Evolutionary conservation across 1,284 basidiomycete species (phyloP).

Genomic region (Golubevia pallescens): DNA sequence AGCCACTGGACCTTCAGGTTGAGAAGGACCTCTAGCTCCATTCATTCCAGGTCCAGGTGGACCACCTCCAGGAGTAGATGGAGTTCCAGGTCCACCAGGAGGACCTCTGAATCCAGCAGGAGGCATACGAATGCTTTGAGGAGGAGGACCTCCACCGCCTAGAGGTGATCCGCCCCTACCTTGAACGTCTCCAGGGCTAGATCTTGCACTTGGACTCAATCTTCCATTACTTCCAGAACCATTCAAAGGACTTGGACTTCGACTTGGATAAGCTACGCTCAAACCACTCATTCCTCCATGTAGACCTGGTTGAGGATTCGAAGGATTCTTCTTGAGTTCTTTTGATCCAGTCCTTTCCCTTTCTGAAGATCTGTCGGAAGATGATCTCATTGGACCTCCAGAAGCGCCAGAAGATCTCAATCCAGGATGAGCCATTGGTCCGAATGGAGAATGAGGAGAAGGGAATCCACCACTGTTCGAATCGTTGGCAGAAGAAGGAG

Average conservation of each 20-base stretch:
- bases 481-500: neutral
- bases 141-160: neutral
- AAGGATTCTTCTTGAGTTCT: slow-evolving; percentile 48
- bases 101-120: neutral
- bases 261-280: slow-evolving; percentile 4
- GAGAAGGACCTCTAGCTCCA: neutral
- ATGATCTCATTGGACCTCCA: slow-evolving; percentile 30
- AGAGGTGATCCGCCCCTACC: neutral
- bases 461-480: neutral
- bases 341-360: slow-evolving; percentile 36
- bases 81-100: neutral
- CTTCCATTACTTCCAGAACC: neutral
- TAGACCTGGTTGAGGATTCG: slow-evolving; percentile 40
- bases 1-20: neutral
- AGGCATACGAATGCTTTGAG: neutral
- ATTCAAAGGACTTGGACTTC: slow-evolving; percentile 18
- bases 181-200: neutral
- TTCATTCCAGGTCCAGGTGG: neutral
- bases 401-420: neutral
- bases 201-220: neutral
- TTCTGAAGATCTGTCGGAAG: slow-evolving; percentile 39
- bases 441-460: neutral
- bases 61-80: neutral
- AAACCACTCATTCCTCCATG: slow-evolving; percentile 11
- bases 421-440: neutral